Base-by-base conservation (phyloP, 2,329 filamentous ascomycete species). In the Arthrinium puccinioides region DNA sequence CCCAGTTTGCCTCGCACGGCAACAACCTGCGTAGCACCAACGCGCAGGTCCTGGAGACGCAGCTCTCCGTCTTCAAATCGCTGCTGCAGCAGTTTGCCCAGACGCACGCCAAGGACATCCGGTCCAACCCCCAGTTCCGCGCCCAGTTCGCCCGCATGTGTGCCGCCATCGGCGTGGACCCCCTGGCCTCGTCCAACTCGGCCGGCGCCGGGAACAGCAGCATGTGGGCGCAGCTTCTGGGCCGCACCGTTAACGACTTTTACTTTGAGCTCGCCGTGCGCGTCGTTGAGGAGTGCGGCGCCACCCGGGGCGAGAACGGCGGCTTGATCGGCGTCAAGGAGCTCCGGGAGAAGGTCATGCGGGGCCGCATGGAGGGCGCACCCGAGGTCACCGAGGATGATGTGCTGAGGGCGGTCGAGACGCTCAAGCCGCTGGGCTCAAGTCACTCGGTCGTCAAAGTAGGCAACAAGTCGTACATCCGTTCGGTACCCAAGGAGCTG, bases 131-230 rank as follows among this genome's bases (percentile, higher is more conserved):
- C 6, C 83, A 79, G 8, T 98, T 98, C 62, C 87, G 92, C 43
- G 88, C 90, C 23, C 90, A 98, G 63, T 98, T 98, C 57, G 90
- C 92, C 4, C 87, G 90, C 59, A 98, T 98, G 92, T 98, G 92
- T 66, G 80, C 88, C 53, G 88, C 89, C 44, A 96, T 98, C 49
- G 92, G 92, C 33, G 88, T 98, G 10, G 92, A 98, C 60, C 94
- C 92, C 3, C 72, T 98, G 14, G 87, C 88, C n/a, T 79, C 74
- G 40, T 65, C 58, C 59, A 48, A 49, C 2, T 48, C 48, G 4
- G 61, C 61, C 28, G 66, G 62, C 32, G 65, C 60, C 24, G 69
- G 67, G 6, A 69, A 64, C 2, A 76, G 77, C 14, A 92, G 83
- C 41, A 80, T 96, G 41, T 97, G 92, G 90, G 84, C 87, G 8